These are phyloP conservation scores for Luffa aegyptiaca DNA, from an alignment of 306 rosid species.

Conservation along the genomic window DNA sequence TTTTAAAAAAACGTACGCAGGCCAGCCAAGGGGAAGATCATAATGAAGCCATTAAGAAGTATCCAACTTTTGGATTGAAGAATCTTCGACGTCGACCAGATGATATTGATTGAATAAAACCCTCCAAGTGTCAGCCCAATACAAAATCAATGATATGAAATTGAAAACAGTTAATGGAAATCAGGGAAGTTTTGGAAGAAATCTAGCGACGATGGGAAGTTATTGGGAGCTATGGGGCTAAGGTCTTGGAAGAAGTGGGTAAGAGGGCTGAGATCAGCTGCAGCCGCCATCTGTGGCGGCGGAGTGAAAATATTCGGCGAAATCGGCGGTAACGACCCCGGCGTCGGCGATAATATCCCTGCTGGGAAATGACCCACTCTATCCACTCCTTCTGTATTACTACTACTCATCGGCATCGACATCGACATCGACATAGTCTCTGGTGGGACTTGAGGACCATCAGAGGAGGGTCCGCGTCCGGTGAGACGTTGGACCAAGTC, in stretches of 20 bases:
- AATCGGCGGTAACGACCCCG: conserved; percentile 52
- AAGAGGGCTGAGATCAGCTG: conserved; percentile 32
- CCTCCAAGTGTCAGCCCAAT: too few relatives aligned
- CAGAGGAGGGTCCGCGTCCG: neutral
- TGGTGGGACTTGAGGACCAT: neutral
- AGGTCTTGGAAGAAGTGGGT: conserved; percentile 48
- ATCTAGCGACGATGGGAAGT: conserved; percentile 13
- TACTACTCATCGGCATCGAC: neutral
- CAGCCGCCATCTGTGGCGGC: neutral
- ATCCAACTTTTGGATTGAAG: neutral
- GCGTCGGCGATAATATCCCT: conserved; percentile 80
- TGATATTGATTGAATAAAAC: too few relatives aligned
- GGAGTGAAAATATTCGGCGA: conserved; percentile 47
- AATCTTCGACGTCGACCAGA: neutral
- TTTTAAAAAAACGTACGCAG: neutral
- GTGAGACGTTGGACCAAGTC: conserved; percentile 15
- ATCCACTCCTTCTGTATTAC: neutral
- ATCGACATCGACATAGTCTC: neutral
- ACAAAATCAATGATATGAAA: neutral
- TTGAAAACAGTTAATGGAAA: neutral
- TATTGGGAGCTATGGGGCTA: conserved; percentile 32
- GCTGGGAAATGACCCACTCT: conserved; percentile 17
- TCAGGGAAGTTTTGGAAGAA: neutral
- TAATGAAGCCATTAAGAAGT: neutral
- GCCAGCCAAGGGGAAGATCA: neutral